Evolutionary conservation across 2,329 filamentous ascomycete species (phyloP).

Genomic region (Alternaria viburni): DNA sequence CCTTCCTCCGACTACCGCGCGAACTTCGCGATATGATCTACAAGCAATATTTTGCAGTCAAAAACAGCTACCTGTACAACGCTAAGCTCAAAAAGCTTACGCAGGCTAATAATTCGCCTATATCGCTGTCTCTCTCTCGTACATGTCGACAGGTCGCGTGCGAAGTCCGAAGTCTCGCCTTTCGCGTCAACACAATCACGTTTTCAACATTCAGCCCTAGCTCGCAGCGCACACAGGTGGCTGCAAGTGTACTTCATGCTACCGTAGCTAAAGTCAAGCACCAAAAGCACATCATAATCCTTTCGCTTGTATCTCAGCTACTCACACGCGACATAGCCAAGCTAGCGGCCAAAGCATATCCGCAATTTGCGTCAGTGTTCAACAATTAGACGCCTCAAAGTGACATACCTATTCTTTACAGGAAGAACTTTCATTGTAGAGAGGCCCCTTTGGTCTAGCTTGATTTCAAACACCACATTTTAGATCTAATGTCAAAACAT

Average conservation of each 20-base stretch:
- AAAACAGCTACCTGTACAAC: constrained; percentile 10
- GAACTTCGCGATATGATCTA: constrained; percentile 20
- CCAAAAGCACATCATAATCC: neutral
- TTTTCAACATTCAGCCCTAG: too few species aligned
- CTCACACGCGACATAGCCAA: neutral
- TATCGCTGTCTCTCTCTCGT: neutral
- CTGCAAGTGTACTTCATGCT: neutral
- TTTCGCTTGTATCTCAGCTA: neutral
- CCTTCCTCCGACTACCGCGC: neutral
- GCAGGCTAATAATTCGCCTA: neutral
- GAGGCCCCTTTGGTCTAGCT: too few species aligned
- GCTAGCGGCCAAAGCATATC: too few species aligned
- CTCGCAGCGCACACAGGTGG: neutral
- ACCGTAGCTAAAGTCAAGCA: accelerated
- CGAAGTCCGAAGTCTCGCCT: neutral
- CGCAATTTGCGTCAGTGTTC: too few species aligned
- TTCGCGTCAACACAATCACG: neutral
- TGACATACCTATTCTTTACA: too few species aligned
- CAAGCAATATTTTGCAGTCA: neutral
- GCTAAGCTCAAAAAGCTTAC: neutral
- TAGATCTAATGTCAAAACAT: too few species aligned
- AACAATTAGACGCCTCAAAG: accelerated
- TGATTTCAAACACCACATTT: too few species aligned
- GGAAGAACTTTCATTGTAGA: accelerated
- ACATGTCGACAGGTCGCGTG: neutral